Conservation (phyloP, 495 filamentous ascomycete genomes). For the Penicillium simplicissimum region DNA sequence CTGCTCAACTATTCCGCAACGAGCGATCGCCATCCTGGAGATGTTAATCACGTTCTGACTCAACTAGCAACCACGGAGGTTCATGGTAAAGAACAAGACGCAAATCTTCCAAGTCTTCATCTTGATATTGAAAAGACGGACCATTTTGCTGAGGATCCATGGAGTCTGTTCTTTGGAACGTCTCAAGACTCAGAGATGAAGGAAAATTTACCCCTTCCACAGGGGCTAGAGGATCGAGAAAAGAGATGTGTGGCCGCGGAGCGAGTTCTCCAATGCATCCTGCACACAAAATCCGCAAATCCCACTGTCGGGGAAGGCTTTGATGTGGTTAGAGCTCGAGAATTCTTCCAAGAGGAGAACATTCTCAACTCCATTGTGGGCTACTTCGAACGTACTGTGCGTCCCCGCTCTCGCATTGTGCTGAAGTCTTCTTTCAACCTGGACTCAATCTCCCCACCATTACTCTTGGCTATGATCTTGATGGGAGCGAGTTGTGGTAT, state of each 20-base stretch:
- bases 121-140: constrained; percentile 8
- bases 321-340: background rate
- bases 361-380: constrained; percentile 13
- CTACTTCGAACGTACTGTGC: constrained; percentile 21
- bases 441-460: background rate
- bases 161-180: constrained; percentile 16
- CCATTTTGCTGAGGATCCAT: constrained; percentile 17
- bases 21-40: constrained; percentile 8
- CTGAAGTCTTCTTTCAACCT: constrained; percentile 20
- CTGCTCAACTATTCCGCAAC: constrained; percentile 19
- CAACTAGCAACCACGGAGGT: constrained; percentile 14
- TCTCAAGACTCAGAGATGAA: background rate
- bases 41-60: constrained; percentile 17
- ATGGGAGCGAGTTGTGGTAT: constrained; percentile 17
- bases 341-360: constrained; percentile 12
- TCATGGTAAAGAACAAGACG: background rate
- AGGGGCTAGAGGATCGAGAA: constrained; percentile 11
- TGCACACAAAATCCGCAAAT: background rate
- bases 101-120: constrained; percentile 12
- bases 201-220: background rate
- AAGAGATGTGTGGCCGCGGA: constrained; percentile 4
- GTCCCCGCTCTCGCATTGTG: constrained; percentile 21
- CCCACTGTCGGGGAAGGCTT: background rate
- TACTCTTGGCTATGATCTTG: constrained; percentile 14
- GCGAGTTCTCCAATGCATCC: constrained; percentile 8